A percentile compares a stretch with the other conserved stretches of the same genome.
phyloP scores from a whole-genome alignment of 2,329 filamentous ascomycete genomes.

The Chaetomiaceae sp. region DNA sequence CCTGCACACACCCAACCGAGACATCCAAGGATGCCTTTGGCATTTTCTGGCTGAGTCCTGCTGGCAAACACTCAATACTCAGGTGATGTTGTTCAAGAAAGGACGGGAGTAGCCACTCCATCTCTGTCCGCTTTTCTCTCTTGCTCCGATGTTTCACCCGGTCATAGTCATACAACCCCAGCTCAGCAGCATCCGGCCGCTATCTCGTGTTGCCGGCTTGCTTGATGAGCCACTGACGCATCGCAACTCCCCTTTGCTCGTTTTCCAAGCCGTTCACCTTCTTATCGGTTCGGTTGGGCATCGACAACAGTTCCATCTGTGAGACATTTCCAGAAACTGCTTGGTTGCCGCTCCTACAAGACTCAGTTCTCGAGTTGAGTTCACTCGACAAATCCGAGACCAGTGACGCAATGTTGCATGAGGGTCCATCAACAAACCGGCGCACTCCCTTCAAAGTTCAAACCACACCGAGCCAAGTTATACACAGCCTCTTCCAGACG shows the following conservation, averaged over 20 bases:
- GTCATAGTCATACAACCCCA: no score
- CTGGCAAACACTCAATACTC: no score
- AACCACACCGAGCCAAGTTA: slow-evolving; percentile 1
- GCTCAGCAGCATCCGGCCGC: no score
- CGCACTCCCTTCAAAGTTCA: neutral
- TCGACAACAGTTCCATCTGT: neutral
- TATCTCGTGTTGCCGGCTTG: no score
- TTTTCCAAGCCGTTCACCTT: neutral
- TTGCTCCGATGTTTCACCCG: no score
- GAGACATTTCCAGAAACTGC: neutral
- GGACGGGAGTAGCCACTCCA: no score
- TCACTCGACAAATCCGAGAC: neutral
- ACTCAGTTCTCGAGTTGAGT: neutral
- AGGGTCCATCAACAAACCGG: neutral
- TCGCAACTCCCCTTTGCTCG: neutral
- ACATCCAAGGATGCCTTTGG: neutral
- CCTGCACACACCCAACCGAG: slow-evolving; percentile 5
- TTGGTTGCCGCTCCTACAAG: neutral
- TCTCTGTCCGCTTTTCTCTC: no score
- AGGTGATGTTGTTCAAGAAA: no score
- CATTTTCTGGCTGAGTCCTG: neutral
- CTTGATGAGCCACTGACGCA: neutral
- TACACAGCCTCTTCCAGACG: no score
- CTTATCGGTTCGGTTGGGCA: slow-evolving; percentile 2
- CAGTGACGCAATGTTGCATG: slow-evolving; percentile 20